Evolutionary conservation across 202 grass and related monocot genomes (phyloP).

Genomic region (Panicum virgatum): DNA sequence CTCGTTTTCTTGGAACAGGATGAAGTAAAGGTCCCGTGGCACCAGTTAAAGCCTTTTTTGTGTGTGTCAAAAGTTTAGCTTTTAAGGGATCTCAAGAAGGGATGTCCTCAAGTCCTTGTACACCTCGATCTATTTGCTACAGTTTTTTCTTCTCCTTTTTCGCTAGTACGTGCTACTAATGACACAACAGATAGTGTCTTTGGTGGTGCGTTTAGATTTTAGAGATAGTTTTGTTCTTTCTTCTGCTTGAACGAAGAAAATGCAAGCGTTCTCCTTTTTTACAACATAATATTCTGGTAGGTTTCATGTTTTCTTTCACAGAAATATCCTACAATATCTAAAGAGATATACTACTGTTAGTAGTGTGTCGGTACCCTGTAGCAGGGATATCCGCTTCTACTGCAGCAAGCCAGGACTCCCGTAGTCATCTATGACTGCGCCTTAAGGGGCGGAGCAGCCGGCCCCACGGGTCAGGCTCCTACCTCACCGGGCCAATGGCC

Average conservation of each 20-base stretch:
- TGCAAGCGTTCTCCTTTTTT: not conserved
- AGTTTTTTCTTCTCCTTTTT: not conserved
- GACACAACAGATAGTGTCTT: not conserved
- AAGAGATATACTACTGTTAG: too few relatives aligned
- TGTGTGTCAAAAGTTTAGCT: not conserved
- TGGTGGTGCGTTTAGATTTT: not conserved
- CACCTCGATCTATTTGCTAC: not conserved
- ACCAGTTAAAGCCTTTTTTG: not conserved
- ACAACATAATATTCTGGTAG: not conserved
- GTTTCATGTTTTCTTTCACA: not conserved
- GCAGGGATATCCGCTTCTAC: too few relatives aligned
- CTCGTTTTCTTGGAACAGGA: constrained; percentile 23
- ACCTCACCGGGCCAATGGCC: too few relatives aligned
- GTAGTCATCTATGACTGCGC: too few relatives aligned
- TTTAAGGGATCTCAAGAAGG: not conserved
- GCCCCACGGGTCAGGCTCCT: too few relatives aligned
- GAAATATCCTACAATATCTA: constrained; percentile 19
- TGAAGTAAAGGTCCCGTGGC: not conserved
- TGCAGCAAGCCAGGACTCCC: too few relatives aligned
- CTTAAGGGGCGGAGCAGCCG: too few relatives aligned
- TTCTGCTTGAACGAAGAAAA: not conserved
- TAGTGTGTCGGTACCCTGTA: too few relatives aligned
- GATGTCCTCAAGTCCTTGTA: not conserved
- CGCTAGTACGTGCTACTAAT: not conserved
- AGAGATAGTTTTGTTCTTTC: not conserved